These are phyloP conservation scores for Pleurotus platypus DNA, from an alignment of 768 basidiomycete genomes.

Conservation along the genomic window DNA sequence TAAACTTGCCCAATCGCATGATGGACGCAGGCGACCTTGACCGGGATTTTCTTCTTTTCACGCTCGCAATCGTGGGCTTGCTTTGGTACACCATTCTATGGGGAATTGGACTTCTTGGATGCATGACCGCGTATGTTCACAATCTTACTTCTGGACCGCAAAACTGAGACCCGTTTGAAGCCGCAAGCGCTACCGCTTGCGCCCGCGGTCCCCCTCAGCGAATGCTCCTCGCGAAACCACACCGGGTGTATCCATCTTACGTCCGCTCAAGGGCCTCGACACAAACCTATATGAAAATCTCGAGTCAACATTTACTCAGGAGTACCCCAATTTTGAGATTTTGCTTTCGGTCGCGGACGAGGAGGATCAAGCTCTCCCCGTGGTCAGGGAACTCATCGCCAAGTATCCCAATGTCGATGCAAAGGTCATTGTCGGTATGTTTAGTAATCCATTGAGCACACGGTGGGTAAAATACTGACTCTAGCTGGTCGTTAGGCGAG, in stretches of 20 bases:
- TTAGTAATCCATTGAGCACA: background rate
- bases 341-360: conserved; percentile 89
- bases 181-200: conserved; percentile 68
- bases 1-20: background rate
- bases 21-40: background rate
- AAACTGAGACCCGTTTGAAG: conserved; percentile 33
- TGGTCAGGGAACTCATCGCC: conserved; percentile 72
- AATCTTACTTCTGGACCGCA: background rate
- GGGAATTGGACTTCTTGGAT: conserved; percentile 65
- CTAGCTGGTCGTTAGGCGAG: conserved; percentile 49
- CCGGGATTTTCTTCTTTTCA: conserved; percentile 11
- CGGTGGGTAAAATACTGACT: background rate
- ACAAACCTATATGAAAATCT: conserved; percentile 95
- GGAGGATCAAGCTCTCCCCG: conserved; percentile 80
- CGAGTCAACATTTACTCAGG: conserved; percentile 87
- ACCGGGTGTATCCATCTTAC: conserved; percentile 91
- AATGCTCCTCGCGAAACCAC: conserved; percentile 41
- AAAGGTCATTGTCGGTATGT: conserved; percentile 72
- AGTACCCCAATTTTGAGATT: conserved; percentile 90
- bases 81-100: conserved; percentile 64
- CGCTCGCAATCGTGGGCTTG: conserved; percentile 38
- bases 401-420: conserved; percentile 78
- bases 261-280: conserved; percentile 94
- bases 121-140: conserved; percentile 60
- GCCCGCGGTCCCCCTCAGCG: conserved; percentile 59